Evolutionary conservation across 192 early-diverging fungal genomes (phyloP), one percentile per base, ranked within the genome.

Genomic region (Coemansia sp.): DNA sequence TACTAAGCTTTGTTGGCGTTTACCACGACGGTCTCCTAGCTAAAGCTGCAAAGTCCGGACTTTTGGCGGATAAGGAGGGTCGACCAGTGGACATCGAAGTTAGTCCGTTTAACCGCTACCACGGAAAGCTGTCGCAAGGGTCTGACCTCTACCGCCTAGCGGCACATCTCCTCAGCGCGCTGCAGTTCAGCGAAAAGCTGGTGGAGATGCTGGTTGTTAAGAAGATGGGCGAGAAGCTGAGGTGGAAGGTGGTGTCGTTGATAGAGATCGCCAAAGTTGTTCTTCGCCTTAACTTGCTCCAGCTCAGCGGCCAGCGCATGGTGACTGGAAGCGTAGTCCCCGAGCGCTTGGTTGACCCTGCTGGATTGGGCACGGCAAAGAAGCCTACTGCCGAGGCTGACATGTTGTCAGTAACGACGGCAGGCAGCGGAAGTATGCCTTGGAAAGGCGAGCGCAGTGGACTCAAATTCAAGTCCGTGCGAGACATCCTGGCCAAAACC

Each of bases 21-120:
- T 93, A 93, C 85, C 94, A 97, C 81, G 95, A 98, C 78, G 85
- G 90, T 18, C 89, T 98, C 49, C 62, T 87, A 22, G 65, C 68
- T 16, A 65, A 66, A 49, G 85, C 85, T 1, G 81, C 79, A 15
- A 64, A 65, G 16, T 22, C 70, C 1, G 83, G 83, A 8, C 66
- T 85, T 2, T 43, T 85, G 22, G 75, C 73, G 7, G 74, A 77
- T 70, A 77, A 72, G 43, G 66, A 74, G 12, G 78, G 74, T 4
- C 58, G 62, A 44, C 57, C 69, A 1, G 43, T 83, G 0, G 72
- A 70, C 16, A 16, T 77, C 15, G 72, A 80, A 10, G 43, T 57
- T 5, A 66, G 76, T 4, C 70, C 75, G 33, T 87, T 88, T 78
- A 97, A 94, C 80, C 84, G 89, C 69, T 98, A 96, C 78, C 92